These are phyloP conservation scores for Yamadazyma atlantica DNA, from an alignment of 1,139 yeast genomes.

Conservation along the genomic window DNA sequence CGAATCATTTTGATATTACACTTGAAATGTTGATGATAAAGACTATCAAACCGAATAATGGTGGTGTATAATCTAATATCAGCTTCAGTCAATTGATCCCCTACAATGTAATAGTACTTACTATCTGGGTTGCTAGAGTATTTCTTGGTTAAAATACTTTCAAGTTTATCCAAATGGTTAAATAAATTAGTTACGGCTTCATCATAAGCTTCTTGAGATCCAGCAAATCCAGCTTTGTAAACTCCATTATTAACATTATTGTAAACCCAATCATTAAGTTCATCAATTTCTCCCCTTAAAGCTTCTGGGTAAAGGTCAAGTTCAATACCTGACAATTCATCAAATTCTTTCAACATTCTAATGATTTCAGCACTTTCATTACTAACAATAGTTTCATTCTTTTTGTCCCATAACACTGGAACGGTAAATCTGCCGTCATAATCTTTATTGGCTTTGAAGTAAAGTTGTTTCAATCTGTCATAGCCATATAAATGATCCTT, in stretches of 20 bases:
- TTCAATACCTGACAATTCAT: conserved; percentile 42
- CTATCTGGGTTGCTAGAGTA: conserved; percentile 22
- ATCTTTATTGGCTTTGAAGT: conserved; percentile 71
- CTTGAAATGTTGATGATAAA: conserved; percentile 92
- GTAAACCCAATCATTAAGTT: conserved; percentile 80
- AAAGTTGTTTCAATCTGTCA: conserved; percentile 64
- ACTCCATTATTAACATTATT: conserved; percentile 90
- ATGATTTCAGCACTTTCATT: conserved; percentile 90
- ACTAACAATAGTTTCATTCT: conserved; percentile 77
- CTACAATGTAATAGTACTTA: conserved; percentile 51
- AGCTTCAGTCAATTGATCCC: conserved; percentile 78
- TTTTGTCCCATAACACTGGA: conserved; percentile 90
- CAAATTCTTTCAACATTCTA: conserved; percentile 70
- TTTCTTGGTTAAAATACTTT: conserved; percentile 53
- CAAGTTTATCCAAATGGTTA: conserved; percentile 72
- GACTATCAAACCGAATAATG: conserved; percentile 84
- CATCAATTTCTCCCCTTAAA: conserved; percentile 62
- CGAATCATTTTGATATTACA: conserved; percentile 85
- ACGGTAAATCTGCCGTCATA: conserved; percentile 86
- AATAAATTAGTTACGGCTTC: conserved; percentile 67
- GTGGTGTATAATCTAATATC: conserved; percentile 80
- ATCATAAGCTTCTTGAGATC: conserved; percentile 80
- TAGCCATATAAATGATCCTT: conserved; percentile 64
- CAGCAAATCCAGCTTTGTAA: conserved; percentile 89
- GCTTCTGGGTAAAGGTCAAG: conserved; percentile 65